A percentile compares a stretch with the other conserved stretches of the same genome.
Conservation (phyloP, 805 yeast species). For the Yarrowia deformans region DNA sequence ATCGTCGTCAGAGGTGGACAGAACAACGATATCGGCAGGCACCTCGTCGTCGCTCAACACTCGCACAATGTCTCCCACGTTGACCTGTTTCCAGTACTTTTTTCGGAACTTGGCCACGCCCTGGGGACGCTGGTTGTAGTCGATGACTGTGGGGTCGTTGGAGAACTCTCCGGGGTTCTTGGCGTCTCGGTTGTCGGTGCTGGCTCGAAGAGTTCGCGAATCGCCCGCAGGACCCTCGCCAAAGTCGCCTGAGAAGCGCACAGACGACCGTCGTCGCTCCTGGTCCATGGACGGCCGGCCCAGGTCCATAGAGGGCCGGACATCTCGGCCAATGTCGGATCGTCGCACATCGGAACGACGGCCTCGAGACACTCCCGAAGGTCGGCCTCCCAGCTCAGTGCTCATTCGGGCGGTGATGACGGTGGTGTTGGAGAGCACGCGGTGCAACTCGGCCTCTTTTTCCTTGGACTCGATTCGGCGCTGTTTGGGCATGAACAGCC, state of each 20-base stretch:
- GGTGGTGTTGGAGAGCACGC: constrained; percentile 29
- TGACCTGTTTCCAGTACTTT: constrained; percentile 74
- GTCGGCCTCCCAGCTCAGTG: constrained; percentile 1
- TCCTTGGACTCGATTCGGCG: constrained; percentile 18
- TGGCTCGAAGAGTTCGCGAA: constrained; percentile 17
- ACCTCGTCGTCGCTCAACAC: constrained; percentile 75
- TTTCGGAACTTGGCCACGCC: constrained; percentile 57
- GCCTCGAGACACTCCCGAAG: background rate
- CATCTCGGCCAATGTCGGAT: background rate
- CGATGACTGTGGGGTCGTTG: constrained; percentile 44
- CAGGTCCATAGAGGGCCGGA: constrained; percentile 5
- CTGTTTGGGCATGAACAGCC: constrained; percentile 25
- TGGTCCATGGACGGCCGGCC: constrained; percentile 13
- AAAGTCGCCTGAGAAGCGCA: constrained; percentile 20
- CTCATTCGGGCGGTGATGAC: constrained; percentile 35
- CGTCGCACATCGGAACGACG: constrained; percentile 21
- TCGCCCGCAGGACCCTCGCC: constrained; percentile 20
- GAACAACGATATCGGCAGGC: constrained; percentile 76
- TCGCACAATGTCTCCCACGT: constrained; percentile 77
- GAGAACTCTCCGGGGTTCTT: constrained; percentile 6
- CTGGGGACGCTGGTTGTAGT: constrained; percentile 46
- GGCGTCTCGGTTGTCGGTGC: constrained; percentile 6
- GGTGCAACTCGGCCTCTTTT: constrained; percentile 14
- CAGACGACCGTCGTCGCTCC: constrained; percentile 11
- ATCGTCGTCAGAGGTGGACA: constrained; percentile 75